A percentile compares a stretch with the other conserved stretches of the same genome.
Evolutionary conservation across 1,139 yeast genomes (phyloP).

Genomic region (Sugiyamaella grinbergsii): DNA sequence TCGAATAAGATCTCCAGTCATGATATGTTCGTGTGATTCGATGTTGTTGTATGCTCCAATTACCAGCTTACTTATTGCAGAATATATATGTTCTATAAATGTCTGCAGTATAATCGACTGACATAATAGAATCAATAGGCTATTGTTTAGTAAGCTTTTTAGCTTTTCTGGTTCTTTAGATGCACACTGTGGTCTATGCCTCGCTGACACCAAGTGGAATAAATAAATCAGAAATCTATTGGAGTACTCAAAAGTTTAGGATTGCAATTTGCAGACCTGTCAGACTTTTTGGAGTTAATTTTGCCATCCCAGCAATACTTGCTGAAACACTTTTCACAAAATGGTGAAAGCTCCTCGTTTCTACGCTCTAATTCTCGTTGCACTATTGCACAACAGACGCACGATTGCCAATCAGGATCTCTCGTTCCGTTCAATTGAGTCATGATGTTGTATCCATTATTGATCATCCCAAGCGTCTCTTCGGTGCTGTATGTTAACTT

Average conservation of each 20-base stretch:
- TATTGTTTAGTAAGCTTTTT: too few species aligned
- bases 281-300: not conserved
- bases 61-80: too few species aligned
- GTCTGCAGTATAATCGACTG: too few species aligned
- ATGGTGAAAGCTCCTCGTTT: conserved; percentile 62
- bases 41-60: too few species aligned
- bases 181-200: not conserved
- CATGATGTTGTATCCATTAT: conserved; percentile 79
- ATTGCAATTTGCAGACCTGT: not conserved
- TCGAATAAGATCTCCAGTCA: too few species aligned
- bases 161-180: too few species aligned
- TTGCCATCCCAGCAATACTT: conserved; percentile 81
- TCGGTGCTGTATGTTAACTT: conserved; percentile 61
- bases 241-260: conserved; percentile 3
- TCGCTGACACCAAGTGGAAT: not conserved
- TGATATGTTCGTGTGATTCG: too few species aligned
- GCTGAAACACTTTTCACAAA: conserved; percentile 71
- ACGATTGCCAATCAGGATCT: conserved; percentile 72
- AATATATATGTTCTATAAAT: too few species aligned
- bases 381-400: conserved; percentile 87
- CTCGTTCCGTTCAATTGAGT: conserved; percentile 72
- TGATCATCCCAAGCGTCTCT: conserved; percentile 62
- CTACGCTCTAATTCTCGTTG: conserved; percentile 79
- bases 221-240: not conserved
- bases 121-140: too few species aligned